Conservation (phyloP, 108 stramenopile species). For the Pseudonitzschia pungens region DNA sequence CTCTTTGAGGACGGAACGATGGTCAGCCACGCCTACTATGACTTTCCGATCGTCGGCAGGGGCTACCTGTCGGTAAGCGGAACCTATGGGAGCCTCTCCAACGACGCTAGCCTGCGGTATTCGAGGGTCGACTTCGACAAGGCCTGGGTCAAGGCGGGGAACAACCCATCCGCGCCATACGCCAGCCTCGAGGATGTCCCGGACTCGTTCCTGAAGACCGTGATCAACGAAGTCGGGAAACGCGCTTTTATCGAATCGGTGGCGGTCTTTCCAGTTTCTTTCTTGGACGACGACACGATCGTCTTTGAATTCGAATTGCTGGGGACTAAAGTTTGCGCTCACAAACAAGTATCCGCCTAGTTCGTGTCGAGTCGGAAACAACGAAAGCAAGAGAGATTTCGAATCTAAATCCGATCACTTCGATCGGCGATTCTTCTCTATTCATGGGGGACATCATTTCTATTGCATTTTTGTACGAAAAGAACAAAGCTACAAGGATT, state of each 20-base stretch:
- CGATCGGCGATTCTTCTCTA: too few species aligned
- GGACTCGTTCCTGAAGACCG: slow-evolving; percentile 43
- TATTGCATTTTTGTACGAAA: too few species aligned
- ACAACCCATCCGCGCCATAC: slow-evolving; percentile 29
- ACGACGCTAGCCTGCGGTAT: slow-evolving; percentile 22
- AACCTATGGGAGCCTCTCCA: slow-evolving; percentile 44
- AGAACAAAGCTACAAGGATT: too few species aligned
- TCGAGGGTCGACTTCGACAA: slow-evolving; percentile 77
- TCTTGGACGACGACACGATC: slow-evolving; percentile 67
- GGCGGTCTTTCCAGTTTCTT: slow-evolving; percentile 77
- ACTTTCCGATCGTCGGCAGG: slow-evolving; percentile 48
- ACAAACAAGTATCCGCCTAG: slow-evolving; percentile 30
- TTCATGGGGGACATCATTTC: too few species aligned
- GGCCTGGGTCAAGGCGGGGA: slow-evolving; percentile 51
- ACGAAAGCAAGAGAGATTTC: background rate
- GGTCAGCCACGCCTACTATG: slow-evolving; percentile 54
- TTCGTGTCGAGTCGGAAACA: background rate
- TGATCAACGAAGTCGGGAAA: slow-evolving; percentile 52
- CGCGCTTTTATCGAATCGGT: slow-evolving; percentile 58
- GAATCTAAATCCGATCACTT: background rate
- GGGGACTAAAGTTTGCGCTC: slow-evolving; percentile 75
- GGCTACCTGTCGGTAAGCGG: slow-evolving; percentile 70
- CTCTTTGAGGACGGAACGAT: slow-evolving; percentile 53
- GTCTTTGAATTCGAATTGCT: slow-evolving; percentile 80
- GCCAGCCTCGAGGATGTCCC: slow-evolving; percentile 52